Evolutionary conservation across 108 stramenopile species (phyloP), one percentile per base, ranked within the genome.

Genomic region (Conticribra weissflogii): DNA sequence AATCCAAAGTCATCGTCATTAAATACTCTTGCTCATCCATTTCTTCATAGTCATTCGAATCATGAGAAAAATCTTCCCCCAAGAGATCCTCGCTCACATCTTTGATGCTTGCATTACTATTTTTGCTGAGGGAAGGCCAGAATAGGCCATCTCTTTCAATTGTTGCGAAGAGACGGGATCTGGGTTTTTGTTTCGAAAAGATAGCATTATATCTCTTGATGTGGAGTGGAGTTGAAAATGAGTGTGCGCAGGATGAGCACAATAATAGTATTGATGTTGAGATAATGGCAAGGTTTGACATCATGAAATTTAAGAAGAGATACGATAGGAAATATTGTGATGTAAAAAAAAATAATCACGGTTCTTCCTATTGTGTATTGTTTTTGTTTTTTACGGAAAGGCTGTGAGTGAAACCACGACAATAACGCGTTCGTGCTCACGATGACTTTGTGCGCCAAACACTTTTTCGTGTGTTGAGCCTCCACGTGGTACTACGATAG

Each of bases 1-100:
- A 69, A 49, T 83, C 79, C 30, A 88, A 70, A 33, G 76, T 72
- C 2, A 25, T 61, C 7, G 74, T 25, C 12, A 76, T 29, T n/a
- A 66, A 1, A 16, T 19, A 34, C 32, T 77, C 80, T 50, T 83
- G 78, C 46, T 83, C 78, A 57, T 72, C 63, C 12, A 56, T 19
- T 2, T 65, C 57, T 25, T 65, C 46, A 23, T 65, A 19, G 51
- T 54, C 44, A 33, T 52, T 32, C 16, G 68, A 73, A 54, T 83
- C 45, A 32, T 46, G 16, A 17, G 45, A 34, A 47, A 24, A 21
- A 25, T 34, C 50, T 19, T 59, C 68, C 4, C 64, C 45, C 7
- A 55, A 63, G 24, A 41, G 36, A 41, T 41, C 36, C 8, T 41
- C 36, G 36, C 12, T 12, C 36, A 9, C 12, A 12, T 41, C 36